Conservation (phyloP, 352 stramenopile species). For the Phytophthora melonis region DNA sequence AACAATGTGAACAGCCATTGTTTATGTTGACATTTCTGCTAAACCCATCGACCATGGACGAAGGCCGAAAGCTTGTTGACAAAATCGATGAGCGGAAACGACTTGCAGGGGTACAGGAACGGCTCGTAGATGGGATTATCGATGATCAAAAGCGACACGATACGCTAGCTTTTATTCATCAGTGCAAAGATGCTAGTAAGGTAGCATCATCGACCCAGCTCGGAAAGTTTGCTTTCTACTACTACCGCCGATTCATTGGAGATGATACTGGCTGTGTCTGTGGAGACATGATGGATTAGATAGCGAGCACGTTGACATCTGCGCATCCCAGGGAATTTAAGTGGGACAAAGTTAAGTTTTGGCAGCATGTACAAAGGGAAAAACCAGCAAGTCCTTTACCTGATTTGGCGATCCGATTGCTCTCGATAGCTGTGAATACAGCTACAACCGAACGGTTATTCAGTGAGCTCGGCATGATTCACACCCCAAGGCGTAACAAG, state of each 20-base stretch:
- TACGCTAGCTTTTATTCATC: background rate
- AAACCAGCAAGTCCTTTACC: background rate
- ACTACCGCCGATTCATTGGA: background rate
- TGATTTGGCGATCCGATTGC: background rate
- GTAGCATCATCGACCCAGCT: slow-evolving; percentile 1
- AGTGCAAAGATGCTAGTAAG: background rate
- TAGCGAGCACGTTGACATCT: background rate
- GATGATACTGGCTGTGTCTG: background rate
- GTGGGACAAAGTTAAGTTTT: background rate
- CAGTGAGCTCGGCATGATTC: background rate
- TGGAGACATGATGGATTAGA: background rate
- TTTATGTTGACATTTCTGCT: background rate
- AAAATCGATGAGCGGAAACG: background rate
- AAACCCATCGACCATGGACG: too few species aligned
- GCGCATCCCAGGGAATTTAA: background rate
- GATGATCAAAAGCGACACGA: background rate
- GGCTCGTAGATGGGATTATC: background rate
- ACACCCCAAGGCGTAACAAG: background rate
- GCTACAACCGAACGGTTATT: background rate
- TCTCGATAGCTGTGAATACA: background rate
- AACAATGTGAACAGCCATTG: background rate
- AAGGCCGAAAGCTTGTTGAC: background rate
- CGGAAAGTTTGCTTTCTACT: background rate
- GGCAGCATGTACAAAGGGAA: background rate
- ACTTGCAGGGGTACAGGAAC: background rate